phyloP scores from a whole-genome alignment of 768 basidiomycete genomes.

The Auricularia auricula-judae region DNA sequence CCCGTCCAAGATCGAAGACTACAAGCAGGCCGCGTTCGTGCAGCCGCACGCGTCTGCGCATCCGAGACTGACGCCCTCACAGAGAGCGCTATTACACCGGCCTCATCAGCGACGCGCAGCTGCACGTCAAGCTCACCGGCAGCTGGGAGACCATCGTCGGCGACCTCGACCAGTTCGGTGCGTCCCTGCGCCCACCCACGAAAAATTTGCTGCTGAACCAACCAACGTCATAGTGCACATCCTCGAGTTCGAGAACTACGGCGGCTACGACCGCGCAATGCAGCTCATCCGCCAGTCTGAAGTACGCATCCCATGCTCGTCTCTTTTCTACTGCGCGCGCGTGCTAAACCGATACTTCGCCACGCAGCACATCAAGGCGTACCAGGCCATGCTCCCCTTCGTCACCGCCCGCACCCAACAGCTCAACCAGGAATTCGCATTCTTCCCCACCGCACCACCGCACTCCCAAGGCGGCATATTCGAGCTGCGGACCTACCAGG shows the following conservation, averaged over 20 bases:
- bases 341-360: not conserved
- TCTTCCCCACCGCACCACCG: constrained; percentile 86
- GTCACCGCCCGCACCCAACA: constrained; percentile 64
- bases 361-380: constrained; percentile 52
- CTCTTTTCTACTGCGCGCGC: not conserved
- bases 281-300: constrained; percentile 51
- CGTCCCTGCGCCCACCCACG: constrained; percentile 17
- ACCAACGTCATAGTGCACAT: constrained; percentile 40
- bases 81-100: constrained; percentile 81
- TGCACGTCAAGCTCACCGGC: constrained; percentile 83
- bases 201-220: not conserved
- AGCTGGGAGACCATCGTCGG: constrained; percentile 90
- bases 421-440: constrained; percentile 88
- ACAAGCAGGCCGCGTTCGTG: constrained; percentile 79
- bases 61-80: constrained; percentile 7
- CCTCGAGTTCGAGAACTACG: constrained; percentile 90
- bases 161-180: constrained; percentile 76
- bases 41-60: not conserved
- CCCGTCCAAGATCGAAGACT: constrained; percentile 69
- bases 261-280: constrained; percentile 72
- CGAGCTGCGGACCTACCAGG: constrained; percentile 80
- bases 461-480: constrained; percentile 83
- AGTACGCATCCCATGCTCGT: constrained; percentile 29
- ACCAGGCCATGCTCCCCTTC: constrained; percentile 66
- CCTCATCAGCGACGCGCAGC: constrained; percentile 56